Evolutionary conservation across 1,284 basidiomycete species (phyloP).

Genomic region (Bondarzewia mesenterica): DNA sequence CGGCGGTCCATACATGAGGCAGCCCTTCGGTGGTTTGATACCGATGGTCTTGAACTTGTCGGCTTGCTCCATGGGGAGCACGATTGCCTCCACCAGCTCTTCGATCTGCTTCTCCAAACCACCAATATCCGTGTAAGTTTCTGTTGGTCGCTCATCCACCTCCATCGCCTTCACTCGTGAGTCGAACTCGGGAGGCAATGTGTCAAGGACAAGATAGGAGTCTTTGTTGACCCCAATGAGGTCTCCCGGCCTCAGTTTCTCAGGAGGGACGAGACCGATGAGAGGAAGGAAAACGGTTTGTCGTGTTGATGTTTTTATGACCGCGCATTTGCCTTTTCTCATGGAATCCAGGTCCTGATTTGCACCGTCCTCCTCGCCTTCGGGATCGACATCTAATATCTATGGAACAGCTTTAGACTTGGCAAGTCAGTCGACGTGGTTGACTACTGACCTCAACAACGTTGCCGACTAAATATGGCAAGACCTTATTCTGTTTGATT

Average conservation of each 20-base stretch:
- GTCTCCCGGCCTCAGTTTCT: slow-evolving; percentile 85
- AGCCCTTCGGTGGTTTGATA: slow-evolving; percentile 76
- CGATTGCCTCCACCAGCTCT: slow-evolving; percentile 75
- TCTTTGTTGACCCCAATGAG: slow-evolving; percentile 99
- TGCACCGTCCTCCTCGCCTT: slow-evolving; percentile 89
- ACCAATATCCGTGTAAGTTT: slow-evolving; percentile 76
- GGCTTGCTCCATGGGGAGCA: slow-evolving; percentile 75
- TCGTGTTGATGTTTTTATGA: slow-evolving; percentile 97
- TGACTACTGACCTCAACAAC: slow-evolving; percentile 76
- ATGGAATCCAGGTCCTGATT: slow-evolving; percentile 90
- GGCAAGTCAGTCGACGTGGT: background rate
- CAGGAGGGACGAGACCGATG: slow-evolving; percentile 92
- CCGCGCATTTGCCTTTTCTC: slow-evolving; percentile 95
- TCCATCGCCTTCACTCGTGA: slow-evolving; percentile 89
- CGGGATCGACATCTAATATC: slow-evolving; percentile 94
- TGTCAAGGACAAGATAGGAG: slow-evolving; percentile 96
- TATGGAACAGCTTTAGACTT: slow-evolving; percentile 22
- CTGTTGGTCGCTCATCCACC: slow-evolving; percentile 77
- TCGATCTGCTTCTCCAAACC: slow-evolving; percentile 80
- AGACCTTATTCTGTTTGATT: slow-evolving; percentile 99
- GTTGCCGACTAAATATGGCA: slow-evolving; percentile 97
- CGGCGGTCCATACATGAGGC: slow-evolving; percentile 75
- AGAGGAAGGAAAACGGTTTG: slow-evolving; percentile 98
- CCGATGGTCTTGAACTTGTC: slow-evolving; percentile 78
- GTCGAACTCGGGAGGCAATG: slow-evolving; percentile 71